phyloP scores from a whole-genome alignment of 2,329 filamentous ascomycete genomes.

The Arthrobotrys musiformis region DNA sequence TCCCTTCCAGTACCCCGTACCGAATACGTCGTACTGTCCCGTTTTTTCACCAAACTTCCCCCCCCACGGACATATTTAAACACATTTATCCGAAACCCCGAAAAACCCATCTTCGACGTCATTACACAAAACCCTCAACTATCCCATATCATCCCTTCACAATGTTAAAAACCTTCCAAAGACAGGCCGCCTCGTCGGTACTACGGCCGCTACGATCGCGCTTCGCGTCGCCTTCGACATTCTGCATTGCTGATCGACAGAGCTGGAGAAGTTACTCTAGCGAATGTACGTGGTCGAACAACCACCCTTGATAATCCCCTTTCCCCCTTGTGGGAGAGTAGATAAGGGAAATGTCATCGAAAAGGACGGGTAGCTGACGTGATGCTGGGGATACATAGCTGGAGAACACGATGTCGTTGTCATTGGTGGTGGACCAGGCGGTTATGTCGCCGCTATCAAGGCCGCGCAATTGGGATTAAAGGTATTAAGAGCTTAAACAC shows the following conservation, averaged over 20 bases:
- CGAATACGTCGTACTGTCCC: not conserved
- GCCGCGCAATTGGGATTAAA: slow-evolving; percentile 97
- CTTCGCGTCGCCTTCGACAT: slow-evolving; percentile 47
- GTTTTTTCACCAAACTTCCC: not conserved
- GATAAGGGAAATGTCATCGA: slow-evolving; percentile 8
- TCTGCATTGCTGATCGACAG: slow-evolving; percentile 48
- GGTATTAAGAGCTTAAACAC: slow-evolving; percentile 68
- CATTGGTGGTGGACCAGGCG: slow-evolving; percentile 96
- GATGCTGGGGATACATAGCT: slow-evolving; percentile 61
- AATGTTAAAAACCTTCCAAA: slow-evolving; percentile 53
- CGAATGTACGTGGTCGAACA: slow-evolving; percentile 22
- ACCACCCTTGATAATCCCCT: not conserved
- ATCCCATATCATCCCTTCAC: not conserved
- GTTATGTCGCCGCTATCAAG: slow-evolving; percentile 99
- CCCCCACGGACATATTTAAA: slow-evolving; percentile 26
- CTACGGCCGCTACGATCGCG: slow-evolving; percentile 51
- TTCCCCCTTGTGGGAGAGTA: not conserved
- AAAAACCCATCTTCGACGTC: slow-evolving; percentile 42
- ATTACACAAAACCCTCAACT: slow-evolving; percentile 20
- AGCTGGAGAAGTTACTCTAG: slow-evolving; percentile 61
- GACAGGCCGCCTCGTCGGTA: slow-evolving; percentile 46
- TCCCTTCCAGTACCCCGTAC: not conserved
- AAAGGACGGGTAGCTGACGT: not conserved
- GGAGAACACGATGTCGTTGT: slow-evolving; percentile 97
- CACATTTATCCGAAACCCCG: slow-evolving; percentile 16